A percentile compares a stretch with the other conserved stretches of the same genome.
These are phyloP conservation scores for Heritiera fomes DNA, from an alignment of 345 rosid species.

Conservation along the genomic window DNA sequence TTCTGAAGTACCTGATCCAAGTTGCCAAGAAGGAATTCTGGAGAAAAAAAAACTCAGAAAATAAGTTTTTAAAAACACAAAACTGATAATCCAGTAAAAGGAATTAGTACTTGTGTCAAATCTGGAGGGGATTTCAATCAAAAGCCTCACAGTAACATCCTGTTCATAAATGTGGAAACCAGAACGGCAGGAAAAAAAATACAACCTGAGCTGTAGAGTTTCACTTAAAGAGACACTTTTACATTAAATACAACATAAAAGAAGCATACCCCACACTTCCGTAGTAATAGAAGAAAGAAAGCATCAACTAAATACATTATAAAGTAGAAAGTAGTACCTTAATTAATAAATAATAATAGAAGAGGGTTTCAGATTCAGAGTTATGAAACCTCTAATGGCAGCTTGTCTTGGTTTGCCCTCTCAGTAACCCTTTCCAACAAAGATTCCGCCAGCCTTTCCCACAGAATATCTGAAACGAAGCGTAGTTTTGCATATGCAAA, in stretches of 20 bases:
- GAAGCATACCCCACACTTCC: background rate
- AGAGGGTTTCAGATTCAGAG: background rate
- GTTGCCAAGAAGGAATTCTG: conserved; percentile 27
- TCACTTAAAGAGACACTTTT: conserved; percentile 2
- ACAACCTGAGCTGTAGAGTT: background rate
- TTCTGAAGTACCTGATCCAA: conserved; percentile 41
- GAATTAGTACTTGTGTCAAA: conserved; percentile 8
- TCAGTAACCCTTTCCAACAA: too few relatives aligned
- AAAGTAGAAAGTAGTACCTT: too few relatives aligned
- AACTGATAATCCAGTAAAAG: background rate
- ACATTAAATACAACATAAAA: conserved; percentile 8
- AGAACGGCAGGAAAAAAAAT: too few relatives aligned
- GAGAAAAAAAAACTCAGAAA: conserved; percentile 10
- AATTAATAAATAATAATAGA: too few relatives aligned
- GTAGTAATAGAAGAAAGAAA: background rate
- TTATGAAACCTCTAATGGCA: conserved; percentile 15
- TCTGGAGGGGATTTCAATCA: background rate
- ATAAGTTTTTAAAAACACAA: background rate
- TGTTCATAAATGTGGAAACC: background rate
- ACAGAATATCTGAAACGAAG: too few relatives aligned
- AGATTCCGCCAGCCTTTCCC: too few relatives aligned
- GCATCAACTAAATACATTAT: background rate
- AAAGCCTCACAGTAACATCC: conserved; percentile 21
- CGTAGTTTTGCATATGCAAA: too few relatives aligned
- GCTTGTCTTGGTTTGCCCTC: background rate